phyloP scores from a whole-genome alignment of 768 basidiomycete species.

The Panus rudis region DNA sequence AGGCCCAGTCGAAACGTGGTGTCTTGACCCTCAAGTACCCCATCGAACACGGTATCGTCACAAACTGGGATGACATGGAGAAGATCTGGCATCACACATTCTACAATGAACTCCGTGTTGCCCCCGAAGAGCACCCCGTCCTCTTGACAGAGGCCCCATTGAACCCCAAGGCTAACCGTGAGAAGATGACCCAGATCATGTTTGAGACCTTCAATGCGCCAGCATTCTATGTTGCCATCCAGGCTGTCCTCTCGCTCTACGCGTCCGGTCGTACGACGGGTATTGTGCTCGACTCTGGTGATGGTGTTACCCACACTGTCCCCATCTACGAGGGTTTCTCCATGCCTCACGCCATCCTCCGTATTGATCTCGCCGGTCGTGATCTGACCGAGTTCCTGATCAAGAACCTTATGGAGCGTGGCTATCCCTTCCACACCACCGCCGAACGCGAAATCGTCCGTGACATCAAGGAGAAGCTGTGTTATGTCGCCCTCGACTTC shows the following conservation, averaged over 20 bases:
- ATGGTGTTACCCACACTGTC: slow-evolving; percentile 66
- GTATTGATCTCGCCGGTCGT: slow-evolving; percentile 61
- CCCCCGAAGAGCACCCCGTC: slow-evolving; percentile 89
- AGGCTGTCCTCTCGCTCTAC: slow-evolving; percentile 80
- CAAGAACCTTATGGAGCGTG: slow-evolving; percentile 52
- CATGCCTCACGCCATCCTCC: slow-evolving; percentile 62
- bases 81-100: slow-evolving; percentile 74
- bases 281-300: slow-evolving; percentile 72
- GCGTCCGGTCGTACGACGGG: slow-evolving; percentile 67
- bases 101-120: slow-evolving; percentile 91
- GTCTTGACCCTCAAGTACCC: slow-evolving; percentile 66
- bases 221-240: slow-evolving; percentile 88
- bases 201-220: slow-evolving; percentile 94
- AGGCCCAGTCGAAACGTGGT: slow-evolving; percentile 70
- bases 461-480: slow-evolving; percentile 78
- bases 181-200: slow-evolving; percentile 97
- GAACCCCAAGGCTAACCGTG: slow-evolving; percentile 89
- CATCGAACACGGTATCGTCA: slow-evolving; percentile 66
- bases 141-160: slow-evolving; percentile 88
- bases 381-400: slow-evolving; percentile 55
- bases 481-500: slow-evolving; percentile 68
- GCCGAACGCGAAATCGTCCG: slow-evolving; percentile 57
- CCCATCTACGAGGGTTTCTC: slow-evolving; percentile 71
- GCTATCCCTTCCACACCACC: slow-evolving; percentile 57
- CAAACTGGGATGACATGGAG: slow-evolving; percentile 76